These are phyloP conservation scores for Lodderomyces oxycetoniae DNA, from an alignment of 1,139 yeast genomes.

Conservation along the genomic window DNA sequence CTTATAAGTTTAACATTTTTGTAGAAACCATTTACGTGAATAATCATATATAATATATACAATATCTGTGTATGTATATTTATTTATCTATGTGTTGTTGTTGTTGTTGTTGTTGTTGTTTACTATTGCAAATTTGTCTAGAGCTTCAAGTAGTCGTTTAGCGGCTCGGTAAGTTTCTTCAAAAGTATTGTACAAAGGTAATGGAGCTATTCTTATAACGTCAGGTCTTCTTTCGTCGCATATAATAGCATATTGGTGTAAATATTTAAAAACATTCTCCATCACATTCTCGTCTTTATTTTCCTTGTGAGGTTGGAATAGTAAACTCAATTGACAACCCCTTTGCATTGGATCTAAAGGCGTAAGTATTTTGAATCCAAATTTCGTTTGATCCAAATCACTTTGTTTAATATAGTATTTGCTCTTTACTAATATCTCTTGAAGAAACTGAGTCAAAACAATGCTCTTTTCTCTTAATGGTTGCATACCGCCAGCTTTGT, in stretches of 20 bases:
- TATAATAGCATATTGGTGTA: conserved; percentile 59
- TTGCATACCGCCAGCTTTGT: conserved; percentile 59
- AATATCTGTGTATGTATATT: too few relatives aligned
- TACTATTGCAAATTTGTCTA: too few relatives aligned
- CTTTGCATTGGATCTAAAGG: conserved; percentile 55
- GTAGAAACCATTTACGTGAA: too few relatives aligned
- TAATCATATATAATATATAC: too few relatives aligned
- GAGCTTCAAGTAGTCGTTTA: conserved; percentile 38
- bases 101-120: too few relatives aligned
- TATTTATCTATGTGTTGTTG: too few relatives aligned
- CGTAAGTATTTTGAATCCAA: conserved; percentile 67
- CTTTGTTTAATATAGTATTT: conserved; percentile 37
- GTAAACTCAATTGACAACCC: conserved; percentile 78
- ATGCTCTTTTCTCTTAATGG: conserved; percentile 54
- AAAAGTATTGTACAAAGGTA: conserved; percentile 77
- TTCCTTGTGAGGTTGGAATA: conserved; percentile 52
- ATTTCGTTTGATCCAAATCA: conserved; percentile 17
- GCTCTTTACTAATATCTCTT: conserved; percentile 40
- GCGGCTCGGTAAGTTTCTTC: conserved; percentile 53
- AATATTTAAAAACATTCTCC: conserved; percentile 52
- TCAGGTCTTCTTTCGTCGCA: conserved; percentile 89
- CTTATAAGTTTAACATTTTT: too few relatives aligned
- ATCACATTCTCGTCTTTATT: conserved; percentile 44
- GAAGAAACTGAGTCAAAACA: conserved; percentile 54
- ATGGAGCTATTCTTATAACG: conserved; percentile 81